Base-by-base conservation (phyloP, 805 yeast genomes). In the Yamadazyma ubonensis region DNA sequence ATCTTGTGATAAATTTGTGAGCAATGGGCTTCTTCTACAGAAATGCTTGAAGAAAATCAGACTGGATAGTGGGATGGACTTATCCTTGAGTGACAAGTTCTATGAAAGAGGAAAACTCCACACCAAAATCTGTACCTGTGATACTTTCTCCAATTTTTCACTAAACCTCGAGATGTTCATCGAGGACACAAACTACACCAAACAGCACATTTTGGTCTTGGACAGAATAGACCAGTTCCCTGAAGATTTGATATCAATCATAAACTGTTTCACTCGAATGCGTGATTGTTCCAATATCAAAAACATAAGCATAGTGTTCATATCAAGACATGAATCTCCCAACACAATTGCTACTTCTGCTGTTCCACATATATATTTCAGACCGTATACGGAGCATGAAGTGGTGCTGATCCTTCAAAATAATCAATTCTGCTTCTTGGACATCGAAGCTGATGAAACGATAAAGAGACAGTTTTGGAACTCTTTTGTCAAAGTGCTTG, bases 221-320 rank as follows among this genome's bases (percentile, higher is more conserved):
- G 81, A 76, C 47, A 53, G 68, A 4, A 55, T 76, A 12, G 81
- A 76, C 50, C 68, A 65, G 29, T 65, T 72, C 21, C 65, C 65
- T 41, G 80, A 73, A 15, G 48, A 61, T 11, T 61, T 68, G 0
- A 58, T 61, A n/a, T 72, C 65, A 12, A 44, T 75, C 14, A 59
- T 69, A 32, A 49, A 60, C 15, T 65, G 72, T 0, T 64, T 76
- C 41, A 47, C 68, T 1, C 55, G 63, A 43, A 46, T 76, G n/a
- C 67, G 70, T 39, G 80, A 76, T 38, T 65, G 67, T 41, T 51
- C 68, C 8, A 45, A 46, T 6, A 45, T 62, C 14, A 45, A 45
- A 17, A 65, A 63, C 43, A 43, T 75, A 14, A 49, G 56, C 5
- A 61, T 75, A 19, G 49, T 75, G 1, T 67, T 67, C 44, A 62